phyloP scores from a whole-genome alignment of 345 rosid genomes.

The Citrus sp. region DNA sequence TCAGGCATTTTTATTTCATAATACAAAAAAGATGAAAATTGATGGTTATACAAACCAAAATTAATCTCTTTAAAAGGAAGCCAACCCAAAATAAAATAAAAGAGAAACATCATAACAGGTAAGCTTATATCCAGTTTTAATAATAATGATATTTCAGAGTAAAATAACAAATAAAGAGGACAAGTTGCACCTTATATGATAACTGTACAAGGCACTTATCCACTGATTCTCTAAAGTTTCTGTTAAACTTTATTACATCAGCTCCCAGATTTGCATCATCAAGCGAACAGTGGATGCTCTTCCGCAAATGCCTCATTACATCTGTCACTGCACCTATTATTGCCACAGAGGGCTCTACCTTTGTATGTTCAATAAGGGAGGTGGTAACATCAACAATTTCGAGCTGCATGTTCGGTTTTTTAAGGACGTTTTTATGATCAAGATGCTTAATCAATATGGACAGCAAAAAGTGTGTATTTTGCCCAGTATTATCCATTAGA shows the following conservation, averaged over 20 bases:
- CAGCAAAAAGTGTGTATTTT: constrained; percentile 76
- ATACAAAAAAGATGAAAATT: neutral
- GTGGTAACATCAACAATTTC: constrained; percentile 74
- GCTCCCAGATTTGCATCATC: constrained; percentile 62
- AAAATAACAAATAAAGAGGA: neutral
- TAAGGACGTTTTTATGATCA: constrained; percentile 86
- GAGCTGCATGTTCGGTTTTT: constrained; percentile 73
- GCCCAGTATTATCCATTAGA: constrained; percentile 84
- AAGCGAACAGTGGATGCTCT: constrained; percentile 77
- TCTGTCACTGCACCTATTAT: constrained; percentile 80
- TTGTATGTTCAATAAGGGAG: constrained; percentile 64
- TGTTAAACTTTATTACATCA: constrained; percentile 60
- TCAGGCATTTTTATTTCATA: constrained; percentile 16
- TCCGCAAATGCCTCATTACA: constrained; percentile 83
- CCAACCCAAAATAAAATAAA: neutral
- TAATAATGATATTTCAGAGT: neutral
- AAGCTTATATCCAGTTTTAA: neutral
- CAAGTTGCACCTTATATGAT: constrained; percentile 51
- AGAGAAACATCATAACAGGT: constrained; percentile 3
- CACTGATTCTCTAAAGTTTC: constrained; percentile 56
- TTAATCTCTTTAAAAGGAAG: neutral
- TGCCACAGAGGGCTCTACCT: constrained; percentile 67
- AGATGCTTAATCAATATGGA: constrained; percentile 92
- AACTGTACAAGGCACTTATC: constrained; percentile 85
- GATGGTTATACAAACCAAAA: neutral